Conservation (phyloP, 2,329 filamentous ascomycete genomes). For the Alternaria incomplexa region DNA sequence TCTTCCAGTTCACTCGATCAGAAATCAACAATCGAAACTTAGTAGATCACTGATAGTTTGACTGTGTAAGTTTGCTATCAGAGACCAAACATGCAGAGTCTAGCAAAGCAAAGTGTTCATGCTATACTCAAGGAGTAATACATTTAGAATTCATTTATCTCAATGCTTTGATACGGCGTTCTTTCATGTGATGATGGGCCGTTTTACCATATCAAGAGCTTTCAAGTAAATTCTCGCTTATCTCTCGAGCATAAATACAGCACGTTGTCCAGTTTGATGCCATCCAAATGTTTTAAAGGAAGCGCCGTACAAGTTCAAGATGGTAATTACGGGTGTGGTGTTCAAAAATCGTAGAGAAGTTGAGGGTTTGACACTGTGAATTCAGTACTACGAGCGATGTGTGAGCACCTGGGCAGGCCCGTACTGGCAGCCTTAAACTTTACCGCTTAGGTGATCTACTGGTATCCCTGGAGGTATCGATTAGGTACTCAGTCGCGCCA, state of each 20-base stretch:
- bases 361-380: too few species aligned
- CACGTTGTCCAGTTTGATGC: rapidly evolving
- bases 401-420: background rate
- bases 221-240: background rate
- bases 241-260: background rate
- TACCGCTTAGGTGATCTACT: background rate
- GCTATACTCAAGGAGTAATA: background rate
- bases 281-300: background rate
- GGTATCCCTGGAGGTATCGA: background rate
- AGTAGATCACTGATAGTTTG: background rate
- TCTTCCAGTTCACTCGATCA: background rate
- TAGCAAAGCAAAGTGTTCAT: background rate
- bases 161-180: background rate
- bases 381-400: background rate
- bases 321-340: background rate
- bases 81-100: background rate
- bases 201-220: background rate
- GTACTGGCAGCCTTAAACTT: background rate
- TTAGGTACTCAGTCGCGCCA: background rate
- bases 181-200: background rate
- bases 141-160: background rate
- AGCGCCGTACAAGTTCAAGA: too few species aligned
- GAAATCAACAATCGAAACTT: background rate
- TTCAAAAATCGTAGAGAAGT: background rate
- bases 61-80: background rate